Evolutionary conservation across 257 asterid species (phyloP), one percentile per base, ranked within the genome.

Genomic region (Primulina tabacum): DNA sequence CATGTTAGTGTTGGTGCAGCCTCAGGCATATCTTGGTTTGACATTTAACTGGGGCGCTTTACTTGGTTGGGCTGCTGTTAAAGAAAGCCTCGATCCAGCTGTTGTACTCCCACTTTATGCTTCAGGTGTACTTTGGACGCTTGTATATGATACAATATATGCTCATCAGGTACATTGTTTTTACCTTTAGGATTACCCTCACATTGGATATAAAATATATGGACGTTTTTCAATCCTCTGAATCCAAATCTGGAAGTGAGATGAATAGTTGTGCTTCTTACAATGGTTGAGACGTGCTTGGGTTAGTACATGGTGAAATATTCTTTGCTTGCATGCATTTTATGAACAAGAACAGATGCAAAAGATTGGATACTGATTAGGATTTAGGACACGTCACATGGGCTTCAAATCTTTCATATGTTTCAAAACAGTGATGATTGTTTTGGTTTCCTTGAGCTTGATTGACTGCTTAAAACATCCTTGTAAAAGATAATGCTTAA

Each of bases 21-120:
- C 98, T 61, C 98, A 92, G 83, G 98, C 98, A 65, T 91, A 73
- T 78, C 95, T 92, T 28, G 97, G 98, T 21, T 70, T 92, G 78
- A 88, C 92, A 65, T 86, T 86, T 71, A 92, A 85, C 55, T 88
- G 92, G 95, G 96, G 97, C 69, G 90, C 90, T 67, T 80, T 92
- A 72, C 89, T 88, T 60, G 95, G 97, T 62, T 92, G 98, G 98
- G 95, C 92, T 77, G 98, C 97, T 58, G 77, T 89, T 61, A 82
- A 74, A 78, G 95, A 95, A 82, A 87, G 82, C 64, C 79, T 92
- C 68, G 85, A 92, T 79, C 92, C 85, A 60, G 64, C 92, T 18
- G 75, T 90, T 74, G 86, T 86, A 64, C 76, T 90, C 75, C 97
- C 98, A 28, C 87, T 92, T 17, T 86, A 85, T 3, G 67, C 78